A percentile compares a stretch with the other conserved stretches of the same genome.
These are phyloP conservation scores for Teunomyces kruisii DNA, from an alignment of 805 yeast genomes.

Conservation along the genomic window DNA sequence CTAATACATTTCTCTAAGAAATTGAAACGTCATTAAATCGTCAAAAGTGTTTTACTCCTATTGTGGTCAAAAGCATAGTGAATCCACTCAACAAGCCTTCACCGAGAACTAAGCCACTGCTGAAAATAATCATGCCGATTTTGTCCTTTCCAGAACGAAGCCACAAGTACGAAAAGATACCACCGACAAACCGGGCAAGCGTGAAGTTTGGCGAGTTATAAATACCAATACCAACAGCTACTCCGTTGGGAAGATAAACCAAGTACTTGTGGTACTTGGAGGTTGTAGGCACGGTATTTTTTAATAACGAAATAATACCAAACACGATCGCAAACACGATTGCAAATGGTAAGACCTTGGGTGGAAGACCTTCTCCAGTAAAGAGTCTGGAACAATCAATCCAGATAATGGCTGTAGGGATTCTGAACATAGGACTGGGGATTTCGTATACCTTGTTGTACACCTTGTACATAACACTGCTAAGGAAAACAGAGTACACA, in stretches of 20 bases:
- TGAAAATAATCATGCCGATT: conserved; percentile 79
- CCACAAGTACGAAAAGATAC: conserved; percentile 65
- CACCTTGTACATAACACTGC: conserved; percentile 77
- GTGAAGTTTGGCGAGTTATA: conserved; percentile 94
- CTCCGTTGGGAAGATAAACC: conserved; percentile 82
- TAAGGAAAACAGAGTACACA: conserved; percentile 73
- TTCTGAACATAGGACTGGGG: conserved; percentile 77
- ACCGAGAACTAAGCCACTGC: conserved; percentile 90
- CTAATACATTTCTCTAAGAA: neutral
- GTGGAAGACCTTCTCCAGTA: conserved; percentile 88
- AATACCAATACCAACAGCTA: conserved; percentile 96
- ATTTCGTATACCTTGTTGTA: conserved; percentile 82
- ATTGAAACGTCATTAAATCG: conserved; percentile 1
- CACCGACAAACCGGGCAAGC: conserved; percentile 89
- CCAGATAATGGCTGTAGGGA: conserved; percentile 97
- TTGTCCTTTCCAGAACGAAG: conserved; percentile 36
- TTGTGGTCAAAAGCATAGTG: conserved; percentile 73
- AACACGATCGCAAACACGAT: conserved; percentile 64
- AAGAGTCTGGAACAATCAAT: conserved; percentile 92
- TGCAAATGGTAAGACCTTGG: conserved; percentile 63
- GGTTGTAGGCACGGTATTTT: conserved; percentile 51
- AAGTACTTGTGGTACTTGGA: conserved; percentile 40
- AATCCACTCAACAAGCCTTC: conserved; percentile 88
- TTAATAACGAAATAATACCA: conserved; percentile 64
- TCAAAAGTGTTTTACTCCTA: conserved; percentile 34